Base-by-base conservation (phyloP, 345 rosid species). In the Lumnitzera littorea region DNA sequence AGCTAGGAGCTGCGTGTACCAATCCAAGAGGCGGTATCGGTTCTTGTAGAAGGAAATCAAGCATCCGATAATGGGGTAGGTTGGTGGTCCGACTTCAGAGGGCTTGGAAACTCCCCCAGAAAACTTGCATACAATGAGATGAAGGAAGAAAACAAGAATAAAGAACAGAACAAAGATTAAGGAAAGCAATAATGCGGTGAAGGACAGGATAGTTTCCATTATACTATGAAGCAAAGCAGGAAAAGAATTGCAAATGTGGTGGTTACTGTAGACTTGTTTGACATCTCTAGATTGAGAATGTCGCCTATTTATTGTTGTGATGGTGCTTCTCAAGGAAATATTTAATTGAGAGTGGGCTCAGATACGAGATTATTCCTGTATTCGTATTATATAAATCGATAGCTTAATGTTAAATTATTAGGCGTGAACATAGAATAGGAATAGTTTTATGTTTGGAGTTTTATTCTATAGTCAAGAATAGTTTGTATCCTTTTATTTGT, bases 1-100 rank as follows among this genome's bases (percentile, higher is more conserved):
- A 16, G 78, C 67, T 0, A 91, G 69, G 51, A 85, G 83, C 56
- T 84, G 79, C 2, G 97, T 91, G 48, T 88, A 91, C 94, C 97
- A 91, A 57, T 91, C 94, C 47, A 91, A 16, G 51, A 84, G 76
- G 59, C 94, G 87, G 70, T 55, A 62, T 11, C 78, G 86, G 72
- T 88, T 85, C 51, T 56, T 75, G 71, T 80, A 84, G 74, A 85
- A 91, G 23, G 94, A 78, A 51, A 84, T 20, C 69, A 91, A 64
- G 67, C 94, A 88, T 52, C 97, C 94, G 48, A 91, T 76, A 17
- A 88, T 5, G 15, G 96, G 96, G 64, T 82, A 79, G 5, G 78
- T 58, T 11, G 75, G 80, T 2, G 96, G 96, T 23, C 70, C 62
- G 15, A 62, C 50, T 36, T 60, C 50, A 13, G 72, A 51, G 14